phyloP scores from a whole-genome alignment of 2,329 filamentous ascomycete species.

The Aspergillus felis region DNA sequence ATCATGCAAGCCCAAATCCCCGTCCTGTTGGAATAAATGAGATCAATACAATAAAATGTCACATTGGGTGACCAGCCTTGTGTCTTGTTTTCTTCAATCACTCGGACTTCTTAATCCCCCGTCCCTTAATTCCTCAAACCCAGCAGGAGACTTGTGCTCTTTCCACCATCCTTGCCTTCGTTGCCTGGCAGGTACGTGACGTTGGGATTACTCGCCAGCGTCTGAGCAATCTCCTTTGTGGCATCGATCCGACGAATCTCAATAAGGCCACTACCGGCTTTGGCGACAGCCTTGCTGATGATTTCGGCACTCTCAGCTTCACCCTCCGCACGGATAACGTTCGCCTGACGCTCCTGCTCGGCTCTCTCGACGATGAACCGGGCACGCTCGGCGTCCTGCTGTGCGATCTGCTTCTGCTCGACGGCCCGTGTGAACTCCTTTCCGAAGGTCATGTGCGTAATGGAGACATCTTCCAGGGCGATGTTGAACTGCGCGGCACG shows the following conservation, averaged over 20 bases:
- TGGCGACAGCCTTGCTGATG: constrained; percentile 88
- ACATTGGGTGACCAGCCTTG: not conserved
- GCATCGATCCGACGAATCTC: constrained; percentile 97
- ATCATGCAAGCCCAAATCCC: constrained; percentile 25
- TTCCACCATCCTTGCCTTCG: constrained; percentile 52
- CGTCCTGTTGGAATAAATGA: constrained; percentile 12
- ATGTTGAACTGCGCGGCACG: constrained; percentile 98
- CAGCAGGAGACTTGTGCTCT: constrained; percentile 64
- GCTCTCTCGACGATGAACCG: constrained; percentile 98
- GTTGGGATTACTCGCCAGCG: constrained; percentile 85
- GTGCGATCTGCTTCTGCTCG: constrained; percentile 99
- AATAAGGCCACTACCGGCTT: constrained; percentile 87
- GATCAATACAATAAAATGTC: constrained; percentile 26
- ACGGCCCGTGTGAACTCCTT: constrained; percentile 98
- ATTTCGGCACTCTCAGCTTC: constrained; percentile 96
- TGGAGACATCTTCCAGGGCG: constrained; percentile 95
- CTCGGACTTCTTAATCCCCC: not conserved
- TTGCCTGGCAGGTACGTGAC: constrained; percentile 89
- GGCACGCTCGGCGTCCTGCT: constrained; percentile 96
- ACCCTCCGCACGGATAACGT: constrained; percentile 96
- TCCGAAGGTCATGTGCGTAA: constrained; percentile 99
- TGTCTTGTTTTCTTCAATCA: not conserved
- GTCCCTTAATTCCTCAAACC: constrained; percentile 54
- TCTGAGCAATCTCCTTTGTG: constrained; percentile 89
- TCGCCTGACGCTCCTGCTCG: constrained; percentile 97